These are phyloP conservation scores for Conticribra weissflogii DNA, from an alignment of 108 stramenopile genomes.

Conservation along the genomic window DNA sequence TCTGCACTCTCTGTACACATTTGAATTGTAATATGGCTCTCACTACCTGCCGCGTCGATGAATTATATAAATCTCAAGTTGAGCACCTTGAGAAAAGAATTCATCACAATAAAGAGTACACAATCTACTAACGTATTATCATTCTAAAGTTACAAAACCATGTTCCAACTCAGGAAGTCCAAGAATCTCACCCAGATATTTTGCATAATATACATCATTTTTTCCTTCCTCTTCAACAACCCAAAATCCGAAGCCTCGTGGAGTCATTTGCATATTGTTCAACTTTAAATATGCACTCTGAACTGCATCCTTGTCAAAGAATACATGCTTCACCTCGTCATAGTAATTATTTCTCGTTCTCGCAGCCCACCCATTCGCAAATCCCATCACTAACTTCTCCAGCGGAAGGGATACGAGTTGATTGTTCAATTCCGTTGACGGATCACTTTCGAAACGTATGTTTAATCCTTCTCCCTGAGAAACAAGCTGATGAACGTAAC, in stretches of 20 bases:
- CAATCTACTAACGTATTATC: too few relatives aligned
- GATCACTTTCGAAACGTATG: constrained; percentile 40
- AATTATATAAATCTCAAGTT: too few relatives aligned
- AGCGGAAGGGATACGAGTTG: constrained; percentile 29
- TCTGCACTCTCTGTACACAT: too few relatives aligned
- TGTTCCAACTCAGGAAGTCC: too few relatives aligned
- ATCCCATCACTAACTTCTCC: constrained; percentile 56
- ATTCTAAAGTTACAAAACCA: too few relatives aligned
- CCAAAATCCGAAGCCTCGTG: constrained; percentile 71
- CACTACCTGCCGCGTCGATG: too few relatives aligned
- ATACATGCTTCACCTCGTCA: constrained; percentile 37
- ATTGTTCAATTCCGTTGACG: constrained; percentile 16
- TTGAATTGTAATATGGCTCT: too few relatives aligned
- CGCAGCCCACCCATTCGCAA: constrained; percentile 66
- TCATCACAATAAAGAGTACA: too few relatives aligned
- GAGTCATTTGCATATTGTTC: constrained; percentile 8
- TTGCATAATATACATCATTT: constrained; percentile 37
- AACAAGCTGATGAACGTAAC: constrained; percentile 27
- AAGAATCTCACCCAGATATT: constrained; percentile 6
- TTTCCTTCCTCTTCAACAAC: constrained; percentile 60
- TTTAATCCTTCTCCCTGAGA: constrained; percentile 16
- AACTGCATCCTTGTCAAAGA: constrained; percentile 9
- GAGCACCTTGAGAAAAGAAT: too few relatives aligned
- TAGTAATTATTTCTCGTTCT: constrained; percentile 29
- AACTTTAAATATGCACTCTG: constrained; percentile 33